Evolutionary conservation across 148 eudicot species (phyloP).

Genomic region (Chenopodium quinoa): DNA sequence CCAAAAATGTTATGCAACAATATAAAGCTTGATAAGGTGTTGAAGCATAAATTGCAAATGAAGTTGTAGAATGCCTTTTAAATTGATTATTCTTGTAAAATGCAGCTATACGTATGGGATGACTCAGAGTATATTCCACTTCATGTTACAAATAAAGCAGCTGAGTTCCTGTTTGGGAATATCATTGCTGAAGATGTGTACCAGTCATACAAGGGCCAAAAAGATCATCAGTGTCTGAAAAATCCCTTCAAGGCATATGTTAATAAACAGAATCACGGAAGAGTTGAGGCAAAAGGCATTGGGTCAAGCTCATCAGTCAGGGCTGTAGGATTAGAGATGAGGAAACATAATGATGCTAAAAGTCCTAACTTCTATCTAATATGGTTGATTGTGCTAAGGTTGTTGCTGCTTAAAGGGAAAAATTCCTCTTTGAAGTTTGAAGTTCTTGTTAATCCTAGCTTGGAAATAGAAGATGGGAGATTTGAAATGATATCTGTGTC

Average conservation of each 20-base stretch:
- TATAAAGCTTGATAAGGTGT: background rate
- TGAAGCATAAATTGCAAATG: background rate
- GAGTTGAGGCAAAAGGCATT: background rate
- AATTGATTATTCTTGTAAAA: background rate
- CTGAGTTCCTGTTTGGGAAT: conserved; percentile 69
- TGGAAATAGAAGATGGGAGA: conserved; percentile 63
- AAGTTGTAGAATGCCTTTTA: background rate
- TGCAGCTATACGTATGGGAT: conserved; percentile 90
- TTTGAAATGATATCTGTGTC: conserved; percentile 55
- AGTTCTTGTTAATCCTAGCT: conserved; percentile 43
- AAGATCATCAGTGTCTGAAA: conserved; percentile 15
- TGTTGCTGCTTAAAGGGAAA: conserved; percentile 49
- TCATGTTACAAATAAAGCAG: conserved; percentile 69
- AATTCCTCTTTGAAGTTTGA: conserved; percentile 64
- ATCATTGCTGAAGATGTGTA: conserved; percentile 64
- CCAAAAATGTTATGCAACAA: no score
- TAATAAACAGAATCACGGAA: conserved; percentile 6
- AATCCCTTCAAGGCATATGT: conserved; percentile 10
- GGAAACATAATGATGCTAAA: background rate
- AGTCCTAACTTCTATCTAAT: conserved; percentile 46
- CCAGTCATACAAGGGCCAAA: conserved; percentile 44
- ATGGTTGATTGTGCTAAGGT: conserved; percentile 64
- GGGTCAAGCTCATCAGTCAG: conserved; percentile 2
- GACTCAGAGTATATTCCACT: conserved; percentile 62
- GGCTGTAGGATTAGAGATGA: conserved; percentile 13